phyloP scores from a whole-genome alignment of 306 rosid species.

The Glycine latifolia region DNA sequence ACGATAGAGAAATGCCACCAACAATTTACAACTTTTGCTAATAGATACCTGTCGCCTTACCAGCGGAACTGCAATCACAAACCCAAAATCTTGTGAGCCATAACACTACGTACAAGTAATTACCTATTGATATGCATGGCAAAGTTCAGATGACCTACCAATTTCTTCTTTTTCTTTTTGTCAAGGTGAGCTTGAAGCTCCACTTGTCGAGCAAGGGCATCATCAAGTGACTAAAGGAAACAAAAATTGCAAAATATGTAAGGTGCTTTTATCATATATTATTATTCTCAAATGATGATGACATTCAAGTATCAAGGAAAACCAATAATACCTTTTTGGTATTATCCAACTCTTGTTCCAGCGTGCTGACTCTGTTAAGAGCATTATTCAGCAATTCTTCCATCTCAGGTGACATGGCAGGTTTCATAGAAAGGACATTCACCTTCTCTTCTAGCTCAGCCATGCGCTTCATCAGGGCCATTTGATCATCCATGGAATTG shows the following conservation, averaged over 20 bases:
- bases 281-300: background rate
- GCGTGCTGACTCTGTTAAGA: conserved; percentile 55
- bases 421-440: conserved; percentile 54
- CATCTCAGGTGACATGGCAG: conserved; percentile 76
- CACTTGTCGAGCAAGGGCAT: conserved; percentile 57
- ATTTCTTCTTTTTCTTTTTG: conserved; percentile 75
- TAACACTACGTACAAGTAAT: background rate
- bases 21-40: conserved; percentile 35
- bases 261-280: background rate
- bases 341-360: conserved; percentile 66
- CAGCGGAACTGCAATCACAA: conserved; percentile 71
- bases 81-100: conserved; percentile 39
- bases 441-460: conserved; percentile 82
- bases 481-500: conserved; percentile 60
- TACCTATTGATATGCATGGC: background rate
- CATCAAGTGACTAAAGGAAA: conserved; percentile 71
- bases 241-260: background rate
- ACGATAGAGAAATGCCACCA: conserved; percentile 55
- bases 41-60: conserved; percentile 50
- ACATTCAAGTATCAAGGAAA: background rate
- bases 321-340: conserved; percentile 66
- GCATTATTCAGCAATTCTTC: conserved; percentile 72
- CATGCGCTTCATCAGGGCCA: conserved; percentile 80
- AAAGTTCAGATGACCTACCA: conserved; percentile 60
- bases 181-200: conserved; percentile 68